Evolutionary conservation across 192 early-diverging fungal genomes (phyloP).

Genomic region (Backusella westeae): DNA sequence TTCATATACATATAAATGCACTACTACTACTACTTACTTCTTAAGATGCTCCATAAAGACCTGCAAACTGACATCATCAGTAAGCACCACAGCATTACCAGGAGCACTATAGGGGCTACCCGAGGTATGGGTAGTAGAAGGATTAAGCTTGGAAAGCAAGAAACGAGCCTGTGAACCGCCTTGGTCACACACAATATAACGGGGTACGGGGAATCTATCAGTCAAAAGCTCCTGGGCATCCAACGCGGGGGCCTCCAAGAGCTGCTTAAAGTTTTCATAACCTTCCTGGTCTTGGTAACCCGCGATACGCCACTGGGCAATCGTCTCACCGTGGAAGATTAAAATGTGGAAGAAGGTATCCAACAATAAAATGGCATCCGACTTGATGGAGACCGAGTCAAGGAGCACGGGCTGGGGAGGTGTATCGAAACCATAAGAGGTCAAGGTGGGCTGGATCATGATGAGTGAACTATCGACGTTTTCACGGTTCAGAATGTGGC

Average conservation of each 20-base stretch:
- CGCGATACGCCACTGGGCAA: conserved; percentile 94
- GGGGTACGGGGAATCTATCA: conserved; percentile 95
- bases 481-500: conserved; percentile 92
- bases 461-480: conserved; percentile 96
- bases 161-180: conserved; percentile 97
- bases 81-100: conserved; percentile 89
- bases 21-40: conserved; percentile 48
- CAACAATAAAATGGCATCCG: conserved; percentile 85
- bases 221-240: conserved; percentile 92
- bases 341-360: conserved; percentile 99
- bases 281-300: conserved; percentile 93
- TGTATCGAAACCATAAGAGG: conserved; percentile 85
- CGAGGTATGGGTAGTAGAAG: conserved; percentile 90
- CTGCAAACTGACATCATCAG: conserved; percentile 97
- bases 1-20: background rate
- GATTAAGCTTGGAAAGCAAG: conserved; percentile 96
- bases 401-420: conserved; percentile 88
- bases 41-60: conserved; percentile 96
- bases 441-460: conserved; percentile 98
- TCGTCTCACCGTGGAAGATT: conserved; percentile 97
- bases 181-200: conserved; percentile 97
- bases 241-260: conserved; percentile 84
- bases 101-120: conserved; percentile 65
- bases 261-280: conserved; percentile 91
- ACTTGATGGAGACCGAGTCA: conserved; percentile 97